phyloP scores from a whole-genome alignment of 768 basidiomycete species.

The Rhizopogon vinicolor region DNA sequence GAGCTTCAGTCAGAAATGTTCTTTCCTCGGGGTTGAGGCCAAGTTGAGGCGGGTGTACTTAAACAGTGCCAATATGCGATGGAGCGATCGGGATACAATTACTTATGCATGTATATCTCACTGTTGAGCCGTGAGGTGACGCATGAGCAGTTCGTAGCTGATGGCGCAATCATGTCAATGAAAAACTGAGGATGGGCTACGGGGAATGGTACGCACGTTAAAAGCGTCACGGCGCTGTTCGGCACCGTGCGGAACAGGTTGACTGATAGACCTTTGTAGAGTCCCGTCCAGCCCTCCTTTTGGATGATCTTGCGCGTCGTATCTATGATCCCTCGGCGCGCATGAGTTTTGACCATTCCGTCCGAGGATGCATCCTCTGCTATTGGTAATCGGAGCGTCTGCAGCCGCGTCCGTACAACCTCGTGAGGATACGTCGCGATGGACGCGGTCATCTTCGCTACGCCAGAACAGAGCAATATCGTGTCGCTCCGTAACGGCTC shows the following conservation, averaged over 20 bases:
- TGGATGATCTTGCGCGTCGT: slow-evolving; percentile 68
- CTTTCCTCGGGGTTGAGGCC: not conserved
- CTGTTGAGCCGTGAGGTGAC: slow-evolving; percentile 20
- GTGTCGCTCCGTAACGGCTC: slow-evolving; percentile 31
- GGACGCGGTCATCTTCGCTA: slow-evolving; percentile 94
- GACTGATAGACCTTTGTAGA: slow-evolving; percentile 92
- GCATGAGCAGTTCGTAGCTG: slow-evolving; percentile 30
- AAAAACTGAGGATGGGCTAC: not conserved
- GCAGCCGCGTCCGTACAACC: slow-evolving; percentile 95
- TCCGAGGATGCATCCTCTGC: slow-evolving; percentile 55
- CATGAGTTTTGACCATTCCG: slow-evolving; percentile 53
- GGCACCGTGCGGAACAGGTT: slow-evolving; percentile 95
- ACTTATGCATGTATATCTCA: not conserved
- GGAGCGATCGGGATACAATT: not conserved
- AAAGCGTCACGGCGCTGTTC: slow-evolving; percentile 92
- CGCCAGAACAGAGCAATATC: slow-evolving; percentile 88
- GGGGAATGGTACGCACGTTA: slow-evolving; percentile 30
- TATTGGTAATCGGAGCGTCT: slow-evolving; percentile 74
- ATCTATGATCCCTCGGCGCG: slow-evolving; percentile 63
- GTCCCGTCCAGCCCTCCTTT: slow-evolving; percentile 83
- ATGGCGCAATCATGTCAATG: not conserved
- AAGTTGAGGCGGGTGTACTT: slow-evolving; percentile 4
- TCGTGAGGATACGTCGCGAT: slow-evolving; percentile 97
- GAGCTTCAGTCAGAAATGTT: not conserved
- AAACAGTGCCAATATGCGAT: not conserved